Evolutionary conservation across 2,329 filamentous ascomycete species (phyloP).

Genomic region (Colletotrichum lindemuthianum): DNA sequence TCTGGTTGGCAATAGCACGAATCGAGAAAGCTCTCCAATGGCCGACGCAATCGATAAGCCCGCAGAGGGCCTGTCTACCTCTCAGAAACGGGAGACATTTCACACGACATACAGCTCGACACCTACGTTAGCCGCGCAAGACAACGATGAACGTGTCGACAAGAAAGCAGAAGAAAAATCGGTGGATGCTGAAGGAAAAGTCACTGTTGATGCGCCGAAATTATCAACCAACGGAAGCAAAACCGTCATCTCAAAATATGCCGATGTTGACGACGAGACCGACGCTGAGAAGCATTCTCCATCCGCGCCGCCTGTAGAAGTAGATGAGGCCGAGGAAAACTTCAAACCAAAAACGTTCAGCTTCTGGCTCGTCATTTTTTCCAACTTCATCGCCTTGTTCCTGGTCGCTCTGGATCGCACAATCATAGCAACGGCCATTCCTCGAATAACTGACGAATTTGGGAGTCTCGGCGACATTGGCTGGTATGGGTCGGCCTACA

Average conservation of each 20-base stretch:
- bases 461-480: constrained; percentile 68
- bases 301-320: neutral
- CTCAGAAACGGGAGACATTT: constrained; percentile 6
- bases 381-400: constrained; percentile 65
- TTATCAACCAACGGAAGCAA: constrained; percentile 23
- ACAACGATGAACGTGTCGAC: constrained; percentile 23
- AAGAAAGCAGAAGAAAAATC: constrained; percentile 8
- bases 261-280: constrained; percentile 26
- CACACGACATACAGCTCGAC: constrained; percentile 28
- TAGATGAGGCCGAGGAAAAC: constrained; percentile 45
- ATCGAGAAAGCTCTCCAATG: constrained; percentile 7
- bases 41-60: constrained; percentile 9
- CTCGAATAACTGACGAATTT: constrained; percentile 66
- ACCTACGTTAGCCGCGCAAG: constrained; percentile 25
- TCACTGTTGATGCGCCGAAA: constrained; percentile 8
- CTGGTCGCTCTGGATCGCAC: constrained; percentile 67
- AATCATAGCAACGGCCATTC: constrained; percentile 66
- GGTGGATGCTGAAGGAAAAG: neutral
- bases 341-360: constrained; percentile 63
- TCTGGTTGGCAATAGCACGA: too few species aligned
- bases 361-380: constrained; percentile 66
- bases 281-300: constrained; percentile 18
- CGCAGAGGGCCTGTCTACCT: constrained; percentile 5
- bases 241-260: constrained; percentile 15
- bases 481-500: constrained; percentile 72